Evolutionary conservation across 129 eudicot species (phyloP).

Genomic region (Pseudognaphalium luteoalbum): DNA sequence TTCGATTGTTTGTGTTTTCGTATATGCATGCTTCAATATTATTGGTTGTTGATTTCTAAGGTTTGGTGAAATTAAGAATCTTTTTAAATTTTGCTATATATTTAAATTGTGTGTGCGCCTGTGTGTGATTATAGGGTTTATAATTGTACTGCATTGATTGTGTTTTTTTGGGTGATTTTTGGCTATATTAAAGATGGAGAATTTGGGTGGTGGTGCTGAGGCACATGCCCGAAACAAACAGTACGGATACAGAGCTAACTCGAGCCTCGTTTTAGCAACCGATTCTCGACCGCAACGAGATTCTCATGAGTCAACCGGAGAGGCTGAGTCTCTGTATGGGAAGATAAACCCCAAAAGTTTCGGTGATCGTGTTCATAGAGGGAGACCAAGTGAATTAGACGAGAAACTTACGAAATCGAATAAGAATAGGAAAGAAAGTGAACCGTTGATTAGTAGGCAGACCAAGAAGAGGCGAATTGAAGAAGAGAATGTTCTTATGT

Average conservation of each 20-base stretch:
- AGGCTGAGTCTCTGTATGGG: not conserved
- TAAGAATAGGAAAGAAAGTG: slow-evolving; percentile 69
- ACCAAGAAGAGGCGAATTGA: slow-evolving; percentile 69
- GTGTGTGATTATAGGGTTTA: too few relatives aligned
- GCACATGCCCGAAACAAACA: not conserved
- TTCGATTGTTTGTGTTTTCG: too few relatives aligned
- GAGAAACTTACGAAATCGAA: slow-evolving; percentile 31
- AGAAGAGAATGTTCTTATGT: slow-evolving; percentile 75
- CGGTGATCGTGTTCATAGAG: slow-evolving; percentile 73
- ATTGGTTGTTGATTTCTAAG: too few relatives aligned
- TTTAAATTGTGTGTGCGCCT: not conserved
- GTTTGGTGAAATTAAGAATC: too few relatives aligned
- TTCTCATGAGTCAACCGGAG: not conserved
- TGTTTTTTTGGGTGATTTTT: not conserved
- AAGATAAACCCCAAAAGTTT: slow-evolving; percentile 69
- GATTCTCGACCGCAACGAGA: not conserved
- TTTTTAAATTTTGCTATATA: too few relatives aligned
- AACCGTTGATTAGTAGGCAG: slow-evolving; percentile 35
- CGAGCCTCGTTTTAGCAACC: not conserved
- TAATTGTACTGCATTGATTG: not conserved
- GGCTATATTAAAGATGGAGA: not conserved
- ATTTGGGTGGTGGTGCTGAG: not conserved
- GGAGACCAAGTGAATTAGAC: slow-evolving; percentile 54
- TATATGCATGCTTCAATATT: too few relatives aligned
- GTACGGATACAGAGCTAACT: not conserved